Evolutionary conservation across 805 yeast genomes (phyloP).

Genomic region (Lachancea mirantina): DNA sequence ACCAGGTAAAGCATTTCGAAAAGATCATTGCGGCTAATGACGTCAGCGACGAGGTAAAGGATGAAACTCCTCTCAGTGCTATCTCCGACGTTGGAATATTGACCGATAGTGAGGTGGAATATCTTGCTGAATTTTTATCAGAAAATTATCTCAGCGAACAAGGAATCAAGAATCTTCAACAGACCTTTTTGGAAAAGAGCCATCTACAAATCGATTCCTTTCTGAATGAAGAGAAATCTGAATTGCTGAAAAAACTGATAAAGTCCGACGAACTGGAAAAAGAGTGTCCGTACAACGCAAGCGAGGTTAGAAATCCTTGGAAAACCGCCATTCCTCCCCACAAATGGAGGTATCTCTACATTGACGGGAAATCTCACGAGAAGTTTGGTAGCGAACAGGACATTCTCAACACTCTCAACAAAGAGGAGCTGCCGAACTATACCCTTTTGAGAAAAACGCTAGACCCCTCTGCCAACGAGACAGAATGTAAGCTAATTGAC

Average conservation of each 20-base stretch:
- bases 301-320: slow-evolving; percentile 70
- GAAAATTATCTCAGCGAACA: slow-evolving; percentile 39
- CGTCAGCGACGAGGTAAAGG: slow-evolving; percentile 10
- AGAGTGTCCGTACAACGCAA: slow-evolving; percentile 48
- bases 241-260: slow-evolving; percentile 38
- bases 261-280: slow-evolving; percentile 55
- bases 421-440: slow-evolving; percentile 54
- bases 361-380: slow-evolving; percentile 53
- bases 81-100: slow-evolving; percentile 21
- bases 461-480: slow-evolving; percentile 26
- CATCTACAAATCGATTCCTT: slow-evolving; percentile 60
- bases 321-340: slow-evolving; percentile 89
- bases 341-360: slow-evolving; percentile 77
- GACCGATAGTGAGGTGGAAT: slow-evolving; percentile 38
- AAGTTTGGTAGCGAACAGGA: slow-evolving; percentile 26
- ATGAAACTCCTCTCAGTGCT: slow-evolving; percentile 12
- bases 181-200: slow-evolving; percentile 58
- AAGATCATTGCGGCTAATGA: slow-evolving; percentile 17
- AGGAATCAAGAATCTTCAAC: slow-evolving; percentile 38
- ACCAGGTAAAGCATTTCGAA: slow-evolving; percentile 33
- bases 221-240: slow-evolving; percentile 50
- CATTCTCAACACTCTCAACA: slow-evolving; percentile 28
- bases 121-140: slow-evolving; percentile 50
- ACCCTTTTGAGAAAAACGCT: slow-evolving; percentile 24
- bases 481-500: slow-evolving; percentile 37